Conservation (phyloP, 768 basidiomycete genomes). For the Pholiota molesta region DNA sequence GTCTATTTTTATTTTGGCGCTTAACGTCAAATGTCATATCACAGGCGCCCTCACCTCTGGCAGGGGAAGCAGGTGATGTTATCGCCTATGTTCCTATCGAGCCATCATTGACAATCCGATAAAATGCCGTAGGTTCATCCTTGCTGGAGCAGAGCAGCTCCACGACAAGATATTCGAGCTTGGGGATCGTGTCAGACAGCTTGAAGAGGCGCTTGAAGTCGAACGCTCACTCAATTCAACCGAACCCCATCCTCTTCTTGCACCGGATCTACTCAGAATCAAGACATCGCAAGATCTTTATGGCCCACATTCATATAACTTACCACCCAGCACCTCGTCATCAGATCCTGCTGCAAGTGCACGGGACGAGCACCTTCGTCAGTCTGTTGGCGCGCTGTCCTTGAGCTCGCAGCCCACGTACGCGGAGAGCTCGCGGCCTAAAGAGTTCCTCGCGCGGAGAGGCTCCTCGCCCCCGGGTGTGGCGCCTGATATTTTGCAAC, state of each 20-base stretch:
- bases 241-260: constrained; percentile 57
- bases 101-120: not conserved
- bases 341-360: constrained; percentile 5
- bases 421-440: constrained; percentile 26
- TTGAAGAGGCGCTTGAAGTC: constrained; percentile 59
- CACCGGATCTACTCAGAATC: constrained; percentile 60
- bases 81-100: not conserved
- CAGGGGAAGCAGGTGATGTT: constrained; percentile 60
- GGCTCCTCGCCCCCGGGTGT: constrained; percentile 38
- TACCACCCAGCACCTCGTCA: constrained; percentile 2
- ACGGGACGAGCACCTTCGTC: constrained; percentile 27
- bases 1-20: constrained; percentile 15
- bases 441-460: constrained; percentile 18
- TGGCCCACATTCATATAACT: constrained; percentile 24
- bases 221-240: constrained; percentile 43
- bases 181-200: constrained; percentile 63
- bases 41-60: constrained; percentile 64
- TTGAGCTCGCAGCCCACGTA: constrained; percentile 25
- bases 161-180: constrained; percentile 66
- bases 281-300: constrained; percentile 73
- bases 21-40: not conserved
- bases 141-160: constrained; percentile 67
- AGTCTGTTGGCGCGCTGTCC: constrained; percentile 28
- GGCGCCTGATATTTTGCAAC: constrained; percentile 51
- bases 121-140: constrained; percentile 52